These are phyloP conservation scores for Pseudocercospora fuligena DNA, from an alignment of 2,329 filamentous ascomycete species.

Conservation along the genomic window DNA sequence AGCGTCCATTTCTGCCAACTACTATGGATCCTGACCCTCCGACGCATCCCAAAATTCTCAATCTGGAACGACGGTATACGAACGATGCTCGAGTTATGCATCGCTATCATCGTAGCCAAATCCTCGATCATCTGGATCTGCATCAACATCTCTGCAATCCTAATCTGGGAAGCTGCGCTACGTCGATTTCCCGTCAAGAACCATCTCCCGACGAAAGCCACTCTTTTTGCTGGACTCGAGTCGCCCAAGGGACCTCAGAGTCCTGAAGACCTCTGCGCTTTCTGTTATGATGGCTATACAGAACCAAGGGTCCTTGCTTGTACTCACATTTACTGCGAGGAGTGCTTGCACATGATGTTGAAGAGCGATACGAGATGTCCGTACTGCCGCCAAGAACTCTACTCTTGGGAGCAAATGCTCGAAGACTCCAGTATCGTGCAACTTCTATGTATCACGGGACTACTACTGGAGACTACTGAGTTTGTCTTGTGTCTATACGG, in stretches of 20 bases:
- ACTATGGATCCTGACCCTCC: too few species aligned
- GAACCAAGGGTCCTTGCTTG: background rate
- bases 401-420: background rate
- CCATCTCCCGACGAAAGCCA: background rate
- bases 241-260: background rate
- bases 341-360: background rate
- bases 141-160: too few species aligned
- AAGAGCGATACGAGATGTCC: background rate
- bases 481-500: background rate
- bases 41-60: too few species aligned
- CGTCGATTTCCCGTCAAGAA: background rate
- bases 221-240: background rate
- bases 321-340: background rate
- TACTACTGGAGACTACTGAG: background rate
- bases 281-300: background rate
- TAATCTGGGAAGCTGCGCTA: too few species aligned
- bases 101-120: too few species aligned
- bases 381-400: background rate
- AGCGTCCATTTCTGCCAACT: too few species aligned
- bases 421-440: background rate
- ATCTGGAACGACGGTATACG: too few species aligned
- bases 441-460: background rate
- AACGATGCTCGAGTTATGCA: too few species aligned
- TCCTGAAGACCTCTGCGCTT: background rate
- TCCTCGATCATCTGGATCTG: too few species aligned